Evolutionary conservation across 1,139 yeast species (phyloP).

Genomic region (Taphrina deformans): DNA sequence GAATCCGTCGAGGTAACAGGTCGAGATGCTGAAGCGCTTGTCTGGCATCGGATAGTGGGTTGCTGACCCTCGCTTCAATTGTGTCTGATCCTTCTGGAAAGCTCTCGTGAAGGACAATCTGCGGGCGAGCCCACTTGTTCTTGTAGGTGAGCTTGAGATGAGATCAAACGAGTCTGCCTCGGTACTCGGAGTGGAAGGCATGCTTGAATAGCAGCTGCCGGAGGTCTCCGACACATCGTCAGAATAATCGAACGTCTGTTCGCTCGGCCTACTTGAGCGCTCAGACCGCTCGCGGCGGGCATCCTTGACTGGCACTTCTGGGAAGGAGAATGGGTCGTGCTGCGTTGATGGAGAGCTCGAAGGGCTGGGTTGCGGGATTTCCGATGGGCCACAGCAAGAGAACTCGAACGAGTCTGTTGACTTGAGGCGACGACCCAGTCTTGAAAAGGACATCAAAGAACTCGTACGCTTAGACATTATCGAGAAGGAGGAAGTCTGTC

Average conservation of each 20-base stretch:
- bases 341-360: not conserved
- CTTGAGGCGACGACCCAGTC: not conserved
- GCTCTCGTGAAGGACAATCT: not conserved
- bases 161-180: not conserved
- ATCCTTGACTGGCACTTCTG: not conserved
- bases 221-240: not conserved
- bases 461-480: constrained; percentile 1
- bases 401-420: not conserved
- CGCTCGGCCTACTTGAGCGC: not conserved
- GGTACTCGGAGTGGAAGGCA: not conserved
- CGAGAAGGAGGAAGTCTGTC: constrained; percentile 1
- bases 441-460: not conserved
- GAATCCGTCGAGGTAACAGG: not conserved
- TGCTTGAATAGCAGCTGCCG: constrained; percentile 8
- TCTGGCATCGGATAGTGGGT: not conserved
- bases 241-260: not conserved
- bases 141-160: not conserved
- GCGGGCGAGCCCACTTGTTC: not conserved
- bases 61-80: not conserved
- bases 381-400: constrained; percentile 1
- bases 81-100: not conserved
- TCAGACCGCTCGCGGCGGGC: not conserved
- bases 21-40: constrained; percentile 11
- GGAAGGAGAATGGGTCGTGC: not conserved
- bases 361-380: not conserved